phyloP scores from a whole-genome alignment of 1,139 yeast genomes.

The Suzukiozyma palmioleophila region DNA sequence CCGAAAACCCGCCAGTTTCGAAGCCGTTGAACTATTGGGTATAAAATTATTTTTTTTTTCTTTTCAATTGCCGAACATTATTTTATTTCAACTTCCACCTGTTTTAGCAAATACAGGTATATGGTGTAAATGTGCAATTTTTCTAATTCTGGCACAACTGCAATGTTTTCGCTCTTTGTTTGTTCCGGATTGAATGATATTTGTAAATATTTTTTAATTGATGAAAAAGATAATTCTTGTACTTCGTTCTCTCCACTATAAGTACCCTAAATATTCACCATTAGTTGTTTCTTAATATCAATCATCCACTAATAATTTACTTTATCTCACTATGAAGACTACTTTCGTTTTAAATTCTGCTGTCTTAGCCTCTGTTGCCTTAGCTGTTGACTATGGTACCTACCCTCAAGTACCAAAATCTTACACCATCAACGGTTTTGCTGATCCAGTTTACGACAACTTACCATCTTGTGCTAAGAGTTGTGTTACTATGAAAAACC shows the following conservation, averaged over 20 bases:
- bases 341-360: constrained; percentile 3
- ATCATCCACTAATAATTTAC: neutral
- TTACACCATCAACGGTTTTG: constrained; percentile 39
- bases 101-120: too few relatives aligned
- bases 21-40: too few relatives aligned
- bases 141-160: too few relatives aligned
- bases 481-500: constrained; percentile 20
- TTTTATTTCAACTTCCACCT: too few relatives aligned
- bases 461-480: constrained; percentile 26
- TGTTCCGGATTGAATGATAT: neutral
- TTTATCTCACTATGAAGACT: constrained; percentile 1
- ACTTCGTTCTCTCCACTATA: neutral
- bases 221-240: neutral
- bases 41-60: too few relatives aligned
- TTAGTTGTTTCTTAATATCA: neutral
- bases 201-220: neutral
- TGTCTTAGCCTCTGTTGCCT: constrained; percentile 4
- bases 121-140: too few relatives aligned
- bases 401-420: constrained; percentile 37
- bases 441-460: constrained; percentile 30
- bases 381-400: constrained; percentile 16
- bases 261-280: neutral
- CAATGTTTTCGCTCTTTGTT: too few relatives aligned
- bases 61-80: too few relatives aligned
- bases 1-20: too few relatives aligned